Base-by-base conservation (phyloP, 164 flowering plant genomes). In the Nymphaea thermarum region DNA sequence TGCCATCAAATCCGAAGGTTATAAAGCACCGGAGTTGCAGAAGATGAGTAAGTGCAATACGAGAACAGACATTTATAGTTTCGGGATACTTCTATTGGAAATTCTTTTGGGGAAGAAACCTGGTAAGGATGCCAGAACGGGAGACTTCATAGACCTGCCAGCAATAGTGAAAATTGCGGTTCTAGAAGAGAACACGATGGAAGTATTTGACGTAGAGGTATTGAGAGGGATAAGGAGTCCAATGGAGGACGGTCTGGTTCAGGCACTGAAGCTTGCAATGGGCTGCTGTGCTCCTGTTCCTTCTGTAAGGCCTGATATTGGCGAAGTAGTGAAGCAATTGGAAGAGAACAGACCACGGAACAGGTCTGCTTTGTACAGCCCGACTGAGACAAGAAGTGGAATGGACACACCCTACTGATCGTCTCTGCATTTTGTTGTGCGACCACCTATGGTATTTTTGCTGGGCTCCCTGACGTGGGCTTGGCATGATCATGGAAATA, bases 271-370 rank as follows among this genome's bases (percentile, higher is more conserved):
- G 78, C 89, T 94, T 42, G 99, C 98, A n/a, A 94, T 94, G 99
- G 99, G 99, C 5, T 95, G 99, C 70, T 95, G 99, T 72, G 97
- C 99, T 60, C 99, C 99, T 0, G 99, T 92, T 44, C 82, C 94
- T 42, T 73, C 93, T 0, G 96, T 87, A 65, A 85, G 99, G 75
- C 97, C 98, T 5, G 82, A 85, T 66, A 91, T 94, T 92, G 90
- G 82, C 60, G 96, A 91, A 73, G 96, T 94, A 55, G 96, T 91
- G 72, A 87, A 86, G 82, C 98, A 94, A 77, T 71, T 94, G 81
- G 99, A 95, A 73, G 99, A 91, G 82, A 90, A 87, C 65, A 85
- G 97, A 65, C 99, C 98, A 2, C 81, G 99, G 69, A 95, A 92
- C 75, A 82, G 97, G 73, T 95, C 98, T 63, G 93, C 99, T 44